phyloP scores from a whole-genome alignment of 192 early-diverging fungal genomes.

The Podila epicladia region DNA sequence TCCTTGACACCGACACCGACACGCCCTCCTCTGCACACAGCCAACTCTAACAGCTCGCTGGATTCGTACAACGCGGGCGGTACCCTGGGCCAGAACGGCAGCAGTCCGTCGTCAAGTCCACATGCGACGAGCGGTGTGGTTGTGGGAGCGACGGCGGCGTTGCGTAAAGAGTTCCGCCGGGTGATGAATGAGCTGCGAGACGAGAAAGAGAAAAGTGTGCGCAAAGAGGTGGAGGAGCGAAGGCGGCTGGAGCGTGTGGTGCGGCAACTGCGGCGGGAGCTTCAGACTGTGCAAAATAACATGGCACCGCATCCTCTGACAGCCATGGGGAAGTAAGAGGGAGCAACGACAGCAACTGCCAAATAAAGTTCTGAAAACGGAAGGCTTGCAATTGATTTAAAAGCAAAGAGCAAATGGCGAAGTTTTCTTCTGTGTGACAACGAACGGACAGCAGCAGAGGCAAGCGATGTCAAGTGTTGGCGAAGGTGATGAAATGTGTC shows the following conservation, averaged over 20 bases:
- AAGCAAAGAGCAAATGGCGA: too few species aligned
- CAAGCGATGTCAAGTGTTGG: too few species aligned
- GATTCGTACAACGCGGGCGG: background rate
- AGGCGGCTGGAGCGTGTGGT: conserved; percentile 53
- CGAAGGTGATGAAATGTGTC: too few species aligned
- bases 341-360: too few species aligned
- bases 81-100: background rate
- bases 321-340: too few species aligned
- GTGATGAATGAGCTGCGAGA: conserved; percentile 58
- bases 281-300: conserved; percentile 21
- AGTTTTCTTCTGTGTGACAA: too few species aligned
- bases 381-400: too few species aligned
- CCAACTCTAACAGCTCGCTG: background rate
- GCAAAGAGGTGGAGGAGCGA: conserved; percentile 59
- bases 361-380: too few species aligned
- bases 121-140: conserved; percentile 5
- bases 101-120: background rate
- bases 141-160: conserved; percentile 52
- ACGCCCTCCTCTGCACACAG: conserved; percentile 2
- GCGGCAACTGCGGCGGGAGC: conserved; percentile 58
- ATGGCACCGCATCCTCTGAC: too few species aligned
- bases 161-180: conserved; percentile 65
- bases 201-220: conserved; percentile 60
- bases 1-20: conserved; percentile 4
- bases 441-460: too few species aligned